Conservation (phyloP, 768 basidiomycete species). For the Lentinula raphanica region DNA sequence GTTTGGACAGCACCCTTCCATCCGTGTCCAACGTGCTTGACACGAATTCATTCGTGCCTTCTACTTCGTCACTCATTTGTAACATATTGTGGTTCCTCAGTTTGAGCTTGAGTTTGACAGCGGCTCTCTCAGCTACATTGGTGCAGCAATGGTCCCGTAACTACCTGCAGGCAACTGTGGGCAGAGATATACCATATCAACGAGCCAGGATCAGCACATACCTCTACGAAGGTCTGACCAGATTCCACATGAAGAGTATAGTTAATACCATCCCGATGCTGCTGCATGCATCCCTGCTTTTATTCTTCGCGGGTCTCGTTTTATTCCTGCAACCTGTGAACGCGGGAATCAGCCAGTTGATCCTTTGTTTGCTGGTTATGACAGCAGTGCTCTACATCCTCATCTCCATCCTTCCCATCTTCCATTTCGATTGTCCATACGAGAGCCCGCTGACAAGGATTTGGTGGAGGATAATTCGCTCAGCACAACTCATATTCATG, state of each 20-base stretch:
- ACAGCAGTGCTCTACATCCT: conserved; percentile 6
- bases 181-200: conserved; percentile 28
- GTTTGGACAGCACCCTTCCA: conserved; percentile 1
- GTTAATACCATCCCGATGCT: conserved; percentile 39
- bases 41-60: conserved; percentile 18
- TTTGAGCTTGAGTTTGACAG: conserved; percentile 34
- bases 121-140: conserved; percentile 39
- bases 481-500: conserved; percentile 20
- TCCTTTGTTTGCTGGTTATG: conserved; percentile 1
- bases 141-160: conserved; percentile 46
- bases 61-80: conserved; percentile 27
- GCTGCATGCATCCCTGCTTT: conserved; percentile 42
- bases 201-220: conserved; percentile 38
- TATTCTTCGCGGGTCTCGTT: conserved; percentile 47
- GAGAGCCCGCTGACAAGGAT: conserved; percentile 9
- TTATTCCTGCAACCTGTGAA: conserved; percentile 37
- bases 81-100: conserved; percentile 44
- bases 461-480: conserved; percentile 17
- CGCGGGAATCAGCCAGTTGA: conserved; percentile 15
- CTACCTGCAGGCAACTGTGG: conserved; percentile 30
- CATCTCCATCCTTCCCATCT: conserved; percentile 9
- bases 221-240: conserved; percentile 32
- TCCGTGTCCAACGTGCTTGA: not conserved
- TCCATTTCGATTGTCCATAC: conserved; percentile 9
- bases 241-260: conserved; percentile 32